Evolutionary conservation across 2,329 filamentous ascomycete genomes (phyloP), one percentile per base, ranked within the genome.

Genomic region (Phialophora tarda): DNA sequence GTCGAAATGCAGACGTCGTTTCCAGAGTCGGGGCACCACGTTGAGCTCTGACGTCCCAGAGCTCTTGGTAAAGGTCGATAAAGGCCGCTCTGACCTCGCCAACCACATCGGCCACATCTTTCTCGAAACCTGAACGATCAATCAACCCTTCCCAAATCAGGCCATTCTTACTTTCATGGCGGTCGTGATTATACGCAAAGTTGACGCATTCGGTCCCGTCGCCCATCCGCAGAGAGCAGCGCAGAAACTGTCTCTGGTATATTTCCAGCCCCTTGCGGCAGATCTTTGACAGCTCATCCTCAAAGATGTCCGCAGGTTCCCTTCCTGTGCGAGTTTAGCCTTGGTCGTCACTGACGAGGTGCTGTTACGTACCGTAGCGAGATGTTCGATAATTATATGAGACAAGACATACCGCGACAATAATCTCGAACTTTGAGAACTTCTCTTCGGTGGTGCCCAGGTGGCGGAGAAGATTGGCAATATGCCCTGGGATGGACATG

Each of bases 121-220:
- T 58, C 55, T 47, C 55, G n/a, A 58, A 58, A 24, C n/a, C 14
- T n/a, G 55, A 58, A n/a, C 55, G 55, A 10, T 58, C 55, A 8
- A 58, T 58, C 21, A n/a, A 28, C n/a, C 55, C 55, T 10, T 5
- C 21, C 55, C 55, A 58, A 24, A 58, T 47, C 12, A 58, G 55
- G 21, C 21, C 12, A 14, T 58, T 58, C 21, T 44, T 17, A n/a
- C 55, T 58, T 14, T 58, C 2, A 41, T 58, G 55, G 14, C 32
- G 32, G 7, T 58, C 55, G 17, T 58, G 55, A 24, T 58, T 58
- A 38, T 58, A 58, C 14, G 34, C 34, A 17, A 41, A 44, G 14
- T 58, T 58, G 55, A 41, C 55, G 38, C 55, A 58, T 28, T 32
- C 41, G 23, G 55, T 58, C 12, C 55, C 55, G 24, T 58, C 55